These are phyloP conservation scores for Hanseniaspora guilliermondii DNA, from an alignment of 805 yeast species.

Conservation along the genomic window DNA sequence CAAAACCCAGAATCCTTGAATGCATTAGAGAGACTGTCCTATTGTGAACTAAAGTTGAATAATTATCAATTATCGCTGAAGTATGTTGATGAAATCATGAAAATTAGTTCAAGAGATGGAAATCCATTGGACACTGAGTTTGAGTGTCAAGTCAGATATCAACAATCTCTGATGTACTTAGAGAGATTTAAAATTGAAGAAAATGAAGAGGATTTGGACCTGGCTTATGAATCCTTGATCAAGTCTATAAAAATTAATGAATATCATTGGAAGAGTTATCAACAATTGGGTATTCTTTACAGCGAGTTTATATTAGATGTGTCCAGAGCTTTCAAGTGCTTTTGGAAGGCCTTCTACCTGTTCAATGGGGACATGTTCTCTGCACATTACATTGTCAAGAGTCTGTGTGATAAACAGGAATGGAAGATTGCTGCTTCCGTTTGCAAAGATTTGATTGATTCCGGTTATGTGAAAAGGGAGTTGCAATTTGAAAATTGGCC, in stretches of 20 bases:
- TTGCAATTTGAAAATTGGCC: conserved; percentile 63
- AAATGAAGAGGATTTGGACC: conserved; percentile 28
- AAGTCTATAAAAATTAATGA: conserved; percentile 51
- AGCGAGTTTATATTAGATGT: conserved; percentile 44
- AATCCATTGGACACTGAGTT: conserved; percentile 28
- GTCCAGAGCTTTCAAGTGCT: conserved; percentile 70
- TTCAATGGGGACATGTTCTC: conserved; percentile 66
- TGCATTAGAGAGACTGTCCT: conserved; percentile 59
- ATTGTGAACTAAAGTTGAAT: conserved; percentile 58
- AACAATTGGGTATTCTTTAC: conserved; percentile 70
- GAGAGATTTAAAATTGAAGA: conserved; percentile 15
- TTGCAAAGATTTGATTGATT: conserved; percentile 50
- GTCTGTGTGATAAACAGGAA: conserved; percentile 53
- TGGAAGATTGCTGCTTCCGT: conserved; percentile 79
- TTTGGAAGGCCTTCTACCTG: conserved; percentile 76
- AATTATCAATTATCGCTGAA: conserved; percentile 36
- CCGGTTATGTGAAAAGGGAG: conserved; percentile 46
- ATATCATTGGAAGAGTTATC: conserved; percentile 64
- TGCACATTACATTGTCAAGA: conserved; percentile 57
- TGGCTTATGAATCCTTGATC: conserved; percentile 48
- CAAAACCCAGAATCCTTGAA: conserved; percentile 41
- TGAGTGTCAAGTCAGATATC: conserved; percentile 61
- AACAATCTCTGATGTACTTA: conserved; percentile 46
- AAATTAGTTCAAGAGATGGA: conserved; percentile 37
- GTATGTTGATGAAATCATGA: conserved; percentile 21